phyloP scores from a whole-genome alignment of 2,329 filamentous ascomycete genomes.

The Coleophoma crateriformis region DNA sequence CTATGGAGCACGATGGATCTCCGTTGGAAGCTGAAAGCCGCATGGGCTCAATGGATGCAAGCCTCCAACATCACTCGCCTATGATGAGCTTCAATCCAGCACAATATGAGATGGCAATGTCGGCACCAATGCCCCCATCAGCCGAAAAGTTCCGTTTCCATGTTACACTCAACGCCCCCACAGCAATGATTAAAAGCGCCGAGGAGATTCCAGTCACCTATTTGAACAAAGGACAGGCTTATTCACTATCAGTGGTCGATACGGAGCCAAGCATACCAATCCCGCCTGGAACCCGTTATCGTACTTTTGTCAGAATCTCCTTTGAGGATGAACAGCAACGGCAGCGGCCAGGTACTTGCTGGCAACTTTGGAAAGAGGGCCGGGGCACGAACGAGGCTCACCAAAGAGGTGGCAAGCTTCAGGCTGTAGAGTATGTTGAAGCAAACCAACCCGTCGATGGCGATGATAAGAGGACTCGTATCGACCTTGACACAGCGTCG shows the following conservation, averaged over 20 bases:
- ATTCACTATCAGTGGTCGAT: conserved; percentile 80
- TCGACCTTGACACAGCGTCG: conserved; percentile 70
- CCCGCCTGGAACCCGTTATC: conserved; percentile 63
- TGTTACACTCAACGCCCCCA: conserved; percentile 85
- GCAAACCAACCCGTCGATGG: conserved; percentile 51
- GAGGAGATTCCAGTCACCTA: conserved; percentile 97
- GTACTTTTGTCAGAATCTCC: conserved; percentile 89
- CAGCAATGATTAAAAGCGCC: conserved; percentile 86
- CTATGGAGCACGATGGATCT: conserved; percentile 69
- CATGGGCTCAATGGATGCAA: conserved; percentile 51
- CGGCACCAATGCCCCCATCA: conserved; percentile 42
- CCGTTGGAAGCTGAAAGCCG: conserved; percentile 55
- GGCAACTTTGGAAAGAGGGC: conserved; percentile 94
- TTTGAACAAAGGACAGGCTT: conserved; percentile 94
- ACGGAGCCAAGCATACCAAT: conserved; percentile 58
- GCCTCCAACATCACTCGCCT: conserved; percentile 56
- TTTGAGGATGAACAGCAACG: conserved; percentile 96
- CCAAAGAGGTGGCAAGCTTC: conserved; percentile 83
- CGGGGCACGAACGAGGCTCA: conserved; percentile 94
- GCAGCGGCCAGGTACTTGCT: conserved; percentile 74
- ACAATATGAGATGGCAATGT: conserved; percentile 39
- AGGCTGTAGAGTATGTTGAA: conserved; percentile 92
- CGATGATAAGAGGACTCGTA: conserved; percentile 60
- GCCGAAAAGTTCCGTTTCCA: conserved; percentile 82
- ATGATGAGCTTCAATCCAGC: conserved; percentile 52